Evolutionary conservation across 2,329 filamentous ascomycete species (phyloP).

Genomic region (Penicillium sp.): DNA sequence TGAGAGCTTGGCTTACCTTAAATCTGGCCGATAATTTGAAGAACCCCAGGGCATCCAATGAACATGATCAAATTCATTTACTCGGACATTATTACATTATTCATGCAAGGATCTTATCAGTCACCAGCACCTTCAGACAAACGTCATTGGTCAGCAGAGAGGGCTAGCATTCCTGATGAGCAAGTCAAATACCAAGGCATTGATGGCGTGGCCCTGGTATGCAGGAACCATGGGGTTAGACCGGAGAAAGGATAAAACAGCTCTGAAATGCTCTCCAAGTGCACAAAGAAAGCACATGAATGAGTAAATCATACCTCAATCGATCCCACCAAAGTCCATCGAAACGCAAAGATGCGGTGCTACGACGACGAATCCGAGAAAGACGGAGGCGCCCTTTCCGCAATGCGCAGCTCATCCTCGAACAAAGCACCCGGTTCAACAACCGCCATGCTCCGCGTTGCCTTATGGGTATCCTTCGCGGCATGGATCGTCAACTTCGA

Average conservation of each 20-base stretch:
- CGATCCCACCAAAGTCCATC: background rate
- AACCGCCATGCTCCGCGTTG: conserved; percentile 19
- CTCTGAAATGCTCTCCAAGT: background rate
- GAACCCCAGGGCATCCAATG: background rate
- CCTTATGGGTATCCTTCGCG: conserved; percentile 22
- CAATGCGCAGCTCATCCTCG: background rate
- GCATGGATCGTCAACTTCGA: conserved; percentile 28
- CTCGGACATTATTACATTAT: background rate
- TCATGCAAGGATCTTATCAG: background rate
- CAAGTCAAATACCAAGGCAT: conserved; percentile 4
- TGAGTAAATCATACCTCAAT: background rate
- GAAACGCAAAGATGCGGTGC: conserved; percentile 1
- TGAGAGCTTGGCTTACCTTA: conserved; percentile 3
- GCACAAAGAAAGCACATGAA: background rate
- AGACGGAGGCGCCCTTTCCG: background rate
- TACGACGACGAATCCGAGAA: conserved; percentile 7
- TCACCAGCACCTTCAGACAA: background rate
- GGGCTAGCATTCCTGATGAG: conserved; percentile 18
- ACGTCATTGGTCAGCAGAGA: conserved; percentile 4
- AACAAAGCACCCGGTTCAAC: conserved; percentile 10
- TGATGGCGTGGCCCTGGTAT: conserved; percentile 16
- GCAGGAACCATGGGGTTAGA: conserved; percentile 1
- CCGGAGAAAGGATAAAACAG: background rate
- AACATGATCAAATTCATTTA: background rate
- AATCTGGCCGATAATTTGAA: conserved; percentile 1